Conservation (phyloP, 768 basidiomycete genomes). For the Pleurotus giganteus region DNA sequence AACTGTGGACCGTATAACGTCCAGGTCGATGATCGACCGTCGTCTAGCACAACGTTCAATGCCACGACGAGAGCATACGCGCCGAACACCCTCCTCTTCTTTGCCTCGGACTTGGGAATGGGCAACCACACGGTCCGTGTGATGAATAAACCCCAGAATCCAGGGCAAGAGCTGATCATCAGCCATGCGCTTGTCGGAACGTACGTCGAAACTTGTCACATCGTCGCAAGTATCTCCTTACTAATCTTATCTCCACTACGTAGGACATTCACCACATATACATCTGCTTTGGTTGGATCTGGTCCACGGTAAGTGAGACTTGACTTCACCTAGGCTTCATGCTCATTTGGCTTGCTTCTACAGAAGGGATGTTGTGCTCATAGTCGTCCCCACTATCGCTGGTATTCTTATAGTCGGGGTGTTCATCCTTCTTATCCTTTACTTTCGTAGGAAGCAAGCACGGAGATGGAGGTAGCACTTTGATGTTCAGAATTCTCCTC, state of each 20-base stretch:
- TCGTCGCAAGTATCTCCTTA: background rate
- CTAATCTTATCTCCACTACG: background rate
- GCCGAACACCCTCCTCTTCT: slow-evolving; percentile 28
- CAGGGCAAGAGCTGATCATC: slow-evolving; percentile 21
- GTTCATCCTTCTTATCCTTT: background rate
- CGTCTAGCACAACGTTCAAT: slow-evolving; percentile 16
- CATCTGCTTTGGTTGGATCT: background rate
- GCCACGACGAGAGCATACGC: slow-evolving; percentile 19
- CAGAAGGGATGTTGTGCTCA: background rate
- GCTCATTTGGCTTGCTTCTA: background rate
- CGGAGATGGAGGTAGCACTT: background rate
- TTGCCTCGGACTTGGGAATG: slow-evolving; percentile 23
- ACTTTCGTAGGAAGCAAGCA: background rate
- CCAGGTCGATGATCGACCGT: slow-evolving; percentile 22
- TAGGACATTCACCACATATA: background rate
- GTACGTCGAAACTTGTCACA: slow-evolving; percentile 5
- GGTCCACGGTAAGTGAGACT: background rate
- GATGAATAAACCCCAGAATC: slow-evolving; percentile 22
- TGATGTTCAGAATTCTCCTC: too few species aligned
- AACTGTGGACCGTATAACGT: slow-evolving; percentile 28
- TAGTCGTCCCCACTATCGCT: background rate
- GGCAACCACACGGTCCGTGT: slow-evolving; percentile 31
- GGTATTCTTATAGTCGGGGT: background rate
- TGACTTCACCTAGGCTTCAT: background rate
- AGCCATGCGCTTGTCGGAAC: slow-evolving; percentile 25